These are phyloP conservation scores for Yarrowia keelungensis DNA, from an alignment of 805 yeast species.

Conservation along the genomic window DNA sequence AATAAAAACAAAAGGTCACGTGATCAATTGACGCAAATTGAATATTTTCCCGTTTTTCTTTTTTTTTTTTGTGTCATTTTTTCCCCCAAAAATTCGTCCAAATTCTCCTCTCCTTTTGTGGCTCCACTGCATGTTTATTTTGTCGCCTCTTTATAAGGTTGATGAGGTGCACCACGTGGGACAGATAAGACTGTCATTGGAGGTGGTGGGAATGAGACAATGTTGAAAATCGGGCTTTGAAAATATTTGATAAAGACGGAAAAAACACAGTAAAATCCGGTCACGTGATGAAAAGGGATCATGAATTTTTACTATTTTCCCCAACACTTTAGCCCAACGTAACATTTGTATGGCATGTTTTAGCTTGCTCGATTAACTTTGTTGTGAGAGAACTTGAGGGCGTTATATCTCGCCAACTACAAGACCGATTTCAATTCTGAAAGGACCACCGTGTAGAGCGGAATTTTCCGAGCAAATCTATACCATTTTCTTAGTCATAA, in stretches of 20 bases:
- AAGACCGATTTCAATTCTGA: too few relatives aligned
- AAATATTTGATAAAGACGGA: too few relatives aligned
- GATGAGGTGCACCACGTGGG: constrained; percentile 38
- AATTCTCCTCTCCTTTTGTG: neutral
- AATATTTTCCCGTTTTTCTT: too few relatives aligned
- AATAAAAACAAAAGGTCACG: too few relatives aligned
- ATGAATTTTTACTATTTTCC: too few relatives aligned
- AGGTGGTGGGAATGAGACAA: neutral
- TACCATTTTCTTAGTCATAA: neutral
- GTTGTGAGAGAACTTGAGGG: too few relatives aligned
- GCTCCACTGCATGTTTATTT: constrained; percentile 1
- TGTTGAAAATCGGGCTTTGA: too few relatives aligned
- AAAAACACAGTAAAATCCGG: too few relatives aligned
- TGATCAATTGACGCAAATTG: too few relatives aligned
- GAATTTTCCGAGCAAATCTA: neutral
- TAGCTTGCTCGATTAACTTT: constrained; percentile 1
- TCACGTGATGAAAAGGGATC: neutral
- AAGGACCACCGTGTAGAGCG: neutral
- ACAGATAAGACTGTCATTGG: constrained; percentile 33
- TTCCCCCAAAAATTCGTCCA: neutral
- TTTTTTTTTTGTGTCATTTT: neutral
- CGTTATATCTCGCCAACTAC: too few relatives aligned
- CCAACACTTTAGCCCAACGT: too few relatives aligned
- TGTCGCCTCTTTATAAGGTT: constrained; percentile 12
- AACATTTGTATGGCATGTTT: neutral